Percentiles rank a stretch among this genome's conserved stretches.
phyloP scores from a whole-genome alignment of 495 filamentous ascomycete species.

The Lineolata rhizophorae region DNA sequence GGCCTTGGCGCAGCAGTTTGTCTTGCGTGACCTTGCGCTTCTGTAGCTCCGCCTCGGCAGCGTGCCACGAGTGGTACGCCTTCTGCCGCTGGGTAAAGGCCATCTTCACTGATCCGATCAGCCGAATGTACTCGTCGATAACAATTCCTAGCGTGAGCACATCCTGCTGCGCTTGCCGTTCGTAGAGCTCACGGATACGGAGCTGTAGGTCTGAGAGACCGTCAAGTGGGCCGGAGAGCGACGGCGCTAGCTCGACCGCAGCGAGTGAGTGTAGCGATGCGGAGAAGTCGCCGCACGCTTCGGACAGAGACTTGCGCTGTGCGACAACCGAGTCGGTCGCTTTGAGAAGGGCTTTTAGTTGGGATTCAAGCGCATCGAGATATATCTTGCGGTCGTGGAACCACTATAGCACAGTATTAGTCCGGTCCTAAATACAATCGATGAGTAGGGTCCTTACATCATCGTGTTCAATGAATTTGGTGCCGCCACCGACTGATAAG shows the following conservation, averaged over 20 bases:
- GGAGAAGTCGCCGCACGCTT: constrained; percentile 83
- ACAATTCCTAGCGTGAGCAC: constrained; percentile 91
- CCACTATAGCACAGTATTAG: constrained; percentile 31
- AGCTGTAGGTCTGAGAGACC: constrained; percentile 80
- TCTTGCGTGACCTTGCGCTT: constrained; percentile 75
- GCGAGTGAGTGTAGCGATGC: constrained; percentile 75
- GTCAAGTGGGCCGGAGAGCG: constrained; percentile 74
- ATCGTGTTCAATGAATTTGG: constrained; percentile 93
- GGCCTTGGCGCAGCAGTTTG: constrained; percentile 78
- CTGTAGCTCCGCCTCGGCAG: constrained; percentile 65
- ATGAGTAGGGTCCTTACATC: constrained; percentile 41
- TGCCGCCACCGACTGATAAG: constrained; percentile 45
- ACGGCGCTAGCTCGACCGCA: constrained; percentile 67
- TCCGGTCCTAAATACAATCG: constrained; percentile 2
- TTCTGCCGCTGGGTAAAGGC: constrained; percentile 86
- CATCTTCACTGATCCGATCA: constrained; percentile 83
- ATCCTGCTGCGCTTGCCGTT: constrained; percentile 92
- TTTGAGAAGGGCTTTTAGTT: constrained; percentile 83
- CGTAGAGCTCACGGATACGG: constrained; percentile 83
- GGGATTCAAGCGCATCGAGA: constrained; percentile 82
- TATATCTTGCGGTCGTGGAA: constrained; percentile 93
- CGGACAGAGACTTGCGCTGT: constrained; percentile 79
- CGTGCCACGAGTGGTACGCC: constrained; percentile 81
- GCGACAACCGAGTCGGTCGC: constrained; percentile 78
- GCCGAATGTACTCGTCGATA: constrained; percentile 90